phyloP scores from a whole-genome alignment of 306 rosid species.

The Vicia sativa region DNA sequence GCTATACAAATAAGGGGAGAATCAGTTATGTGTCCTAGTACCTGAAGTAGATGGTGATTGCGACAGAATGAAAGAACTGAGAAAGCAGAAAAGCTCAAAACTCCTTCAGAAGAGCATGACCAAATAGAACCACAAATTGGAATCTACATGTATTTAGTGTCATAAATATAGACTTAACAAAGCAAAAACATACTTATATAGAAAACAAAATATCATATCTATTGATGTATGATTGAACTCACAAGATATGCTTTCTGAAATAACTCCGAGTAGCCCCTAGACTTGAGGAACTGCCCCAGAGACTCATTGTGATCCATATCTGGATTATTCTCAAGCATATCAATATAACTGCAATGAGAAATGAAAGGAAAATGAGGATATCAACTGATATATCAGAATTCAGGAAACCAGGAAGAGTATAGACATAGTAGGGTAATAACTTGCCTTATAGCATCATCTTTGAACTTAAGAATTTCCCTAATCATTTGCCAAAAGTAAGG shows the following conservation, averaged over 20 bases:
- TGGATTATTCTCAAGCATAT: conserved; percentile 64
- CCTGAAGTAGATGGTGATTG: conserved; percentile 89
- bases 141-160: conserved; percentile 45
- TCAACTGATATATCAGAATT: conserved; percentile 19
- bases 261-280: conserved; percentile 75
- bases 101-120: conserved; percentile 82
- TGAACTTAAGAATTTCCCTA: conserved; percentile 71
- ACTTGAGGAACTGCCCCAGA: conserved; percentile 66
- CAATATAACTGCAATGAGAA: conserved; percentile 66
- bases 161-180: conserved; percentile 15
- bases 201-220: conserved; percentile 7
- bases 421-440: conserved; percentile 17
- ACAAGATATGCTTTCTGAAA: conserved; percentile 88
- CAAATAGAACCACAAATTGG: conserved; percentile 92
- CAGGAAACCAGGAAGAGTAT: background rate
- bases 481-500: conserved; percentile 86
- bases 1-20: background rate
- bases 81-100: conserved; percentile 82
- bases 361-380: background rate
- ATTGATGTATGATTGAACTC: conserved; percentile 34
- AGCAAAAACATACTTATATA: background rate
- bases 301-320: conserved; percentile 75
- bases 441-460: conserved; percentile 69
- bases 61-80: conserved; percentile 83
- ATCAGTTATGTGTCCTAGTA: conserved; percentile 27